Evolutionary conservation across 805 yeast genomes (phyloP), one percentile per base, ranked within the genome.

Genomic region (Yarrowia sp.): DNA sequence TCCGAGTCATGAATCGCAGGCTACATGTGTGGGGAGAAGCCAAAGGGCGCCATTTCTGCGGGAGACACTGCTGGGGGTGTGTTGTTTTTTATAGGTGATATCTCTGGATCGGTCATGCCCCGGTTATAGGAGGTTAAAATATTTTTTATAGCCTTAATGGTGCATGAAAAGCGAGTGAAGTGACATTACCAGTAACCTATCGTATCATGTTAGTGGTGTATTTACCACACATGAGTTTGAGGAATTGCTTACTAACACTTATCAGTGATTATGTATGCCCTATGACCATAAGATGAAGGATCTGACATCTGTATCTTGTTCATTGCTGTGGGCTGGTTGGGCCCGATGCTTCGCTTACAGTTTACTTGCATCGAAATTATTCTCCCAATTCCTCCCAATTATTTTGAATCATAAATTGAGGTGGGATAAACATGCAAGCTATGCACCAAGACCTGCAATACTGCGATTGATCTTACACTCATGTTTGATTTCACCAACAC

Each of bases 401-500:
- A 8, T 9, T 17, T 16, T 16, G 14, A 8, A 30, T 3, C 10
- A 11, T 10, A 7, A 19, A 41, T 19, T 26, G 6, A 32, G n/a
- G 26, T 48, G 24, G 21, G 32, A 30, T 33, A 30, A 30, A 19
- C 54, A 48, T 32, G 36, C 52, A 10, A 11, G 33, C 10, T n/a
- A 28, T 46, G 16, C 33, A 26, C 8, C 4, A 26, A 26, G 30
- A 26, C 4, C 30, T 5, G 8, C 30, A 28, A 30, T 26, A 19
- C 19, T 2, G 49, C 49, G 17, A n/a, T 17, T 26, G 35, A 17
- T 30, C 24, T 19, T 26, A 19, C 56, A 32, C 30, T 21, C 44
- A 65, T 67, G 66, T 58, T 58, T 21, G 65, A 66, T 49, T 41
- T 49, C 24, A 65, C 59, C n/a, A 66, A 67, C 33, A 58, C 62